Conservation (phyloP, 768 basidiomycete species). For the Macrolepiota albuminosa region DNA sequence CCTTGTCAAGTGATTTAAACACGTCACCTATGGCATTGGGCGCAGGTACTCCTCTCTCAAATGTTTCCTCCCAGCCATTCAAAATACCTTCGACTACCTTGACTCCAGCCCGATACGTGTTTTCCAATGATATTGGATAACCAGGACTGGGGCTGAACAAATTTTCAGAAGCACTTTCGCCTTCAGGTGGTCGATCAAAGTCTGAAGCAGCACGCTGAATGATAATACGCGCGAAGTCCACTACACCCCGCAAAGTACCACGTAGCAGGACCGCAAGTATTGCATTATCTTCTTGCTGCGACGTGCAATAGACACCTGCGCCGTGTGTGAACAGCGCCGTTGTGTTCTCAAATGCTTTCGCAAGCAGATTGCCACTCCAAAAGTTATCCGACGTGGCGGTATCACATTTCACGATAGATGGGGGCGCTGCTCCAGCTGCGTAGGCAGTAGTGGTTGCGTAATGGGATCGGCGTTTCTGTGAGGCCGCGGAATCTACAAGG, state of each 20-base stretch:
- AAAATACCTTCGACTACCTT: constrained; percentile 11
- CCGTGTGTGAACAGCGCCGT: constrained; percentile 10
- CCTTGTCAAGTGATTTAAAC: not conserved
- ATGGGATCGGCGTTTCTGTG: constrained; percentile 2
- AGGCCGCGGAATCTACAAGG: constrained; percentile 4
- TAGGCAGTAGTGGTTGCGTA: constrained; percentile 3
- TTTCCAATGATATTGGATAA: constrained; percentile 5
- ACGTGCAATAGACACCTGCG: constrained; percentile 9
- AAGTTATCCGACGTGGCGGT: constrained; percentile 12
- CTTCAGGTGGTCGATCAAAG: constrained; percentile 11
- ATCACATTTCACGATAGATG: constrained; percentile 11
- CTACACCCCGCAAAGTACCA: constrained; percentile 4
- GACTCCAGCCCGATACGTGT: constrained; percentile 9
- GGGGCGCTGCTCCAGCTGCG: constrained; percentile 5
- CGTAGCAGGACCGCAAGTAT: constrained; percentile 5
- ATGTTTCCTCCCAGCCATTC: constrained; percentile 8
- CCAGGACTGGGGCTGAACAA: constrained; percentile 5
- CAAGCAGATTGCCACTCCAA: constrained; percentile 8
- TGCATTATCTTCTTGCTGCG: constrained; percentile 14
- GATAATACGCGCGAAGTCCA: constrained; percentile 5
- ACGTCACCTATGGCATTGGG: constrained; percentile 10
- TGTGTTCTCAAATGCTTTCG: constrained; percentile 11
- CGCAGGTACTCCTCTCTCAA: constrained; percentile 3
- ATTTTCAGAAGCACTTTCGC: constrained; percentile 10
- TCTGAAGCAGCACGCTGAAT: constrained; percentile 10